Evolutionary conservation across 352 stramenopile species (phyloP), one percentile per base, ranked within the genome.

Genomic region (Globisporangium echinulatum): DNA sequence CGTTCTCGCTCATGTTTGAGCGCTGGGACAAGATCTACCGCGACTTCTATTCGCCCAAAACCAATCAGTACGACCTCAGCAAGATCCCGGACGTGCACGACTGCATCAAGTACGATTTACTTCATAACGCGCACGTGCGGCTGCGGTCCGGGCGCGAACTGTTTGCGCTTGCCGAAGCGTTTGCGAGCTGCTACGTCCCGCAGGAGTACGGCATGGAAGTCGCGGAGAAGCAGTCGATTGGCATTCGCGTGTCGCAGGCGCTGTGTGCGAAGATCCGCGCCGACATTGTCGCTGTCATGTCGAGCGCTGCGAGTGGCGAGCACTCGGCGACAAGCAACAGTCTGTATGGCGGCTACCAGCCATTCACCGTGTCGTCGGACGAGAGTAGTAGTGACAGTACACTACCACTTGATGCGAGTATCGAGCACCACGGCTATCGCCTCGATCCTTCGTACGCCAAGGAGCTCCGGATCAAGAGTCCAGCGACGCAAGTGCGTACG

Each of bases 261-360:
- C 78, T 99, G 0, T 89, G 99, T 42, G 96, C 98, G 48, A 99
- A 99, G 78, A 98, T 99, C 63, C 97, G 96, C 54, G 96, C 87
- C 10, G 85, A 94, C 61, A 89, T 94, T 56, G 85, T 90, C 47
- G 83, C 82, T 1, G 85, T 90, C 33, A 90, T 94, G 82, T 83
- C 78, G 7, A 72, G 73, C 37, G 70, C 81, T 9, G 67, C 61
- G 0, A 74, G 71, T 17, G 64, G 74, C 1, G 66, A 87, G 44
- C 47, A 68, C 15, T 66, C 61, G 7, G 59, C 68, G 8, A 60
- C 62, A 3, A 67, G 61, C 52, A 76, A 74, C 43, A 76, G 69
- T 39, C 59, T 74, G 17, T 75, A 70, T 44, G 70, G 72, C 11
- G 56, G 59, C 52, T 73, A 66, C 42, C 63, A 70, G 39, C 56